Evolutionary conservation across 2,329 filamentous ascomycete genomes (phyloP), one percentile per base, ranked within the genome.

Genomic region (Curvularia hawaiiensis): DNA sequence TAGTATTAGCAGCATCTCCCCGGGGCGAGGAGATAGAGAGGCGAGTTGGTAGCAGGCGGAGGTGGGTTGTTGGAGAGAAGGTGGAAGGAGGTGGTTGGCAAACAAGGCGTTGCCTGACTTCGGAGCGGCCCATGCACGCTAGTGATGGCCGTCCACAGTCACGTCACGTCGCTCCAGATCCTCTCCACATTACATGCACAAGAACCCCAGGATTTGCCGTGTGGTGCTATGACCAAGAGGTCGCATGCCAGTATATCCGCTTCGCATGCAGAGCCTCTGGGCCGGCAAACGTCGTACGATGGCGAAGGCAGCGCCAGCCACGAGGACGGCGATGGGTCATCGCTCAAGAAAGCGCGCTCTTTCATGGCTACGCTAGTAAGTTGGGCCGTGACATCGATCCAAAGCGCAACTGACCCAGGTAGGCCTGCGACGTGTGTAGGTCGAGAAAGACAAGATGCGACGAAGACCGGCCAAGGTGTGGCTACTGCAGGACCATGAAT

Each of bases 361-460:
- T 75, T 75, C 61, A 74, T 75, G 70, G 73, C 73, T 5, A 75
- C 73, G 3, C 59, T 76, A 56, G 72, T 73, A 33, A 50, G 61
- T 52, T 20, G 10, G 58, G 18, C 52, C 39, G 5, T 14, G n/a
- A 6, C 28, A 39, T 39, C 2, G 31, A 9, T 22, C 22, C n/a
- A 3, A 11, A 11, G 14, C 2, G n/a, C 3, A 38, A 26, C 55
- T 72, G 40, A 69, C 45, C 6, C 16, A 14, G n/a, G 12, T 33
- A 75, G 81, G 83, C 83, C 2, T 85, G 83, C 63, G 82, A 85
- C 63, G 79, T 77, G 16, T 85, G 83, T 64, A 77, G 83, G 26
- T 71, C 80, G 48, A 82, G 83, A 64, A 84, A 84, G 71, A 83
- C 82, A 18, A 71, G 81, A 72, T 85, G 83, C 67, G 82, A 85